These are phyloP conservation scores for Huntiella omanensis DNA, from an alignment of 2,329 filamentous ascomycete species.

Conservation along the genomic window DNA sequence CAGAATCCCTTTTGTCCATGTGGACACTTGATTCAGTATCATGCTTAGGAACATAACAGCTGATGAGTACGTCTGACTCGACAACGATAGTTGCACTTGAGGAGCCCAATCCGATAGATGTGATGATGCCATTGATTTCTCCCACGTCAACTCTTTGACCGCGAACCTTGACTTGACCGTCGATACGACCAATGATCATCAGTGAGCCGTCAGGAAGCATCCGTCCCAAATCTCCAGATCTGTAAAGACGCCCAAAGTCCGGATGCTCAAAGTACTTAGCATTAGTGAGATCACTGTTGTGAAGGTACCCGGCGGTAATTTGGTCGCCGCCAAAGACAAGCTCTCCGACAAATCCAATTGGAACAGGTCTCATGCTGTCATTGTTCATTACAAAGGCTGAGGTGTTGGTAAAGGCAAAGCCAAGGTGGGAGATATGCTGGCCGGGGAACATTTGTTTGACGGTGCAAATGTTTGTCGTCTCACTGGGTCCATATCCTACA, in stretches of 20 bases:
- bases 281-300: slow-evolving; percentile 39
- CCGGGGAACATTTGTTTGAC: slow-evolving; percentile 40
- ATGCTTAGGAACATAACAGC: slow-evolving; percentile 47
- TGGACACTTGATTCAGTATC: slow-evolving; percentile 23
- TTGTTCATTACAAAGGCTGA: slow-evolving; percentile 44
- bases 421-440: slow-evolving; percentile 58
- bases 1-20: no score
- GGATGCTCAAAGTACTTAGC: slow-evolving; percentile 53
- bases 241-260: slow-evolving; percentile 53
- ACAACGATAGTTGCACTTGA: slow-evolving; percentile 48
- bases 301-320: slow-evolving; percentile 57
- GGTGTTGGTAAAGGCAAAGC: slow-evolving; percentile 54
- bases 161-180: slow-evolving; percentile 66
- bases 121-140: slow-evolving; percentile 44
- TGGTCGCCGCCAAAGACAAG: slow-evolving; percentile 77
- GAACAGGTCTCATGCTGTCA: slow-evolving; percentile 33
- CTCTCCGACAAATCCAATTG: slow-evolving; percentile 58
- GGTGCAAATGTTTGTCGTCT: slow-evolving; percentile 77
- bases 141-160: slow-evolving; percentile 64
- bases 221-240: slow-evolving; percentile 65
- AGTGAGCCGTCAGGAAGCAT: slow-evolving; percentile 62
- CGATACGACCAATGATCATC: slow-evolving; percentile 51
- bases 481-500: slow-evolving; percentile 59
- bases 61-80: slow-evolving; percentile 36
- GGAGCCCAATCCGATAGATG: slow-evolving; percentile 30